phyloP scores from a whole-genome alignment of 768 basidiomycete species.

The Pisolithus orientalis region DNA sequence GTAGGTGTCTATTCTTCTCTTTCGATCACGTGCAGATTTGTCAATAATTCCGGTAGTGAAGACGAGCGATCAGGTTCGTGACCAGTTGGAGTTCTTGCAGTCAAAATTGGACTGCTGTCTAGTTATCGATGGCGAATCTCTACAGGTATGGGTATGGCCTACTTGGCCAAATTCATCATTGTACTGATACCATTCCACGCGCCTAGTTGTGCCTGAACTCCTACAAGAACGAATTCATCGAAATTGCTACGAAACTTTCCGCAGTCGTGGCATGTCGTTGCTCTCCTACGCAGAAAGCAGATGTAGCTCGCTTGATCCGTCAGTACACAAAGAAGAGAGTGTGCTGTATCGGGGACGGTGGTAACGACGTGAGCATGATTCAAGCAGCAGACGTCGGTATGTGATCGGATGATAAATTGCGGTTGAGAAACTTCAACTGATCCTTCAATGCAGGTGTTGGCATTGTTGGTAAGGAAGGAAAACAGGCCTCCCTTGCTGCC shows the following conservation, averaged over 20 bases:
- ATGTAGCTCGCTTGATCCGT: slow-evolving; percentile 91
- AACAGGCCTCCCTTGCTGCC: slow-evolving; percentile 97
- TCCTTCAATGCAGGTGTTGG: slow-evolving; percentile 61
- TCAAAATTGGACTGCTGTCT: slow-evolving; percentile 96
- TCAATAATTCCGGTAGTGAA: slow-evolving; percentile 52
- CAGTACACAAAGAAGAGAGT: slow-evolving; percentile 89
- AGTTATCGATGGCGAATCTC: slow-evolving; percentile 95
- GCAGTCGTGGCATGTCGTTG: slow-evolving; percentile 97
- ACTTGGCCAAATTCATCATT: neutral
- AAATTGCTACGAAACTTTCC: slow-evolving; percentile 91
- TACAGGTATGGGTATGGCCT: slow-evolving; percentile 69
- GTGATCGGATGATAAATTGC: slow-evolving; percentile 26
- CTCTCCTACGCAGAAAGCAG: slow-evolving; percentile 98
- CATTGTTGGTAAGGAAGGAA: slow-evolving; percentile 98
- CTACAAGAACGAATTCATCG: slow-evolving; percentile 92
- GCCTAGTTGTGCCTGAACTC: slow-evolving; percentile 79
- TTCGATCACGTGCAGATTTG: neutral
- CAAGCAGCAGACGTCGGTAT: slow-evolving; percentile 96
- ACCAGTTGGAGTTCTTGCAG: slow-evolving; percentile 89
- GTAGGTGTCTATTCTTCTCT: slow-evolving; percentile 34
- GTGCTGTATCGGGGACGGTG: slow-evolving; percentile 98
- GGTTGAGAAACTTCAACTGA: neutral
- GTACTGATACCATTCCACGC: neutral
- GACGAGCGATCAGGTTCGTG: slow-evolving; percentile 73
- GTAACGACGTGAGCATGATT: slow-evolving; percentile 99